Evolutionary conservation across 2,329 filamentous ascomycete species (phyloP).

Genomic region (Aspergillus pseudonomiae): DNA sequence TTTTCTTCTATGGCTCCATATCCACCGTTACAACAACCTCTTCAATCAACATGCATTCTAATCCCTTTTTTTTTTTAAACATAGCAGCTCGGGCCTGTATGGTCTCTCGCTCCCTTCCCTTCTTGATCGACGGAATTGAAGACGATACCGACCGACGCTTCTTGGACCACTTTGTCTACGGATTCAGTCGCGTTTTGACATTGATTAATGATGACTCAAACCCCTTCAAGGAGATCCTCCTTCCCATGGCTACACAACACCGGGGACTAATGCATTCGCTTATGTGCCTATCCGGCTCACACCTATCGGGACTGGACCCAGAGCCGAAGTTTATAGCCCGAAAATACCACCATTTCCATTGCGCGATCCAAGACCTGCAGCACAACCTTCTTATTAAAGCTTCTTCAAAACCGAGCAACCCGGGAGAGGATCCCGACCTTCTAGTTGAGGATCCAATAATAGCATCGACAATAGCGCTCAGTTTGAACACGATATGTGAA

Average conservation of each 20-base stretch:
- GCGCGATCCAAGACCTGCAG: constrained; percentile 44
- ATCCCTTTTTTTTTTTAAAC: constrained; percentile 16
- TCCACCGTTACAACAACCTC: background rate
- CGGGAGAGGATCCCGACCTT: constrained; percentile 35
- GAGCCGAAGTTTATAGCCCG: constrained; percentile 56
- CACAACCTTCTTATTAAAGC: constrained; percentile 38
- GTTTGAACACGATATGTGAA: constrained; percentile 63
- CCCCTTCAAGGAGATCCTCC: constrained; percentile 80
- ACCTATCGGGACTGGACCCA: constrained; percentile 59
- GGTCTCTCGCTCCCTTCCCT: constrained; percentile 50
- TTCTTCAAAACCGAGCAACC: constrained; percentile 20
- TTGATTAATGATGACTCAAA: constrained; percentile 80
- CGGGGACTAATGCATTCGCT: constrained; percentile 88
- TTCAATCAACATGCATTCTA: background rate
- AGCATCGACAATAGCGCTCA: constrained; percentile 62
- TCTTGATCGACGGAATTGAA: constrained; percentile 79
- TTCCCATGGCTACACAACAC: constrained; percentile 79
- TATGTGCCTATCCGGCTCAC: constrained; percentile 78
- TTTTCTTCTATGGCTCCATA: background rate
- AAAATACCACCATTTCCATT: constrained; percentile 58
- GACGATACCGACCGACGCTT: constrained; percentile 77
- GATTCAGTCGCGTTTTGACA: constrained; percentile 78
- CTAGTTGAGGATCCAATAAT: constrained; percentile 62
- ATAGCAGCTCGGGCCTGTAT: constrained; percentile 36
- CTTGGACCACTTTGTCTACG: constrained; percentile 78